Evolutionary conservation across 352 stramenopile genomes (phyloP).

Genomic region (Phytophthora colocasiae): DNA sequence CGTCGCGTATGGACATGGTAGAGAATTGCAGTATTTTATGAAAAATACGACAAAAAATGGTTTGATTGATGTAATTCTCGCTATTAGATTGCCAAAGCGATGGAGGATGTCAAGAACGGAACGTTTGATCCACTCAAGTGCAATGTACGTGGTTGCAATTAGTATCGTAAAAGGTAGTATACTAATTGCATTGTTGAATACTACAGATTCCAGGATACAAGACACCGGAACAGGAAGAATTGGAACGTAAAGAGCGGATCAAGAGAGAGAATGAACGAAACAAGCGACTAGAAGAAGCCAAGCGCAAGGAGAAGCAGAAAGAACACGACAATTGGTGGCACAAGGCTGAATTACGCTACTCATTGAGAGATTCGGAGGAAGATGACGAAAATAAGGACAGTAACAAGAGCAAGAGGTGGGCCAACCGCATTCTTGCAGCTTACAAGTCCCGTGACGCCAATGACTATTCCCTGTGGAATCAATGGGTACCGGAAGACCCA

Average conservation of each 20-base stretch:
- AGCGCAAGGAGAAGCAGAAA: constrained; percentile 54
- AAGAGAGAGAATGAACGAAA: constrained; percentile 48
- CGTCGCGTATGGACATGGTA: constrained; percentile 74
- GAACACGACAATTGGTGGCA: constrained; percentile 78
- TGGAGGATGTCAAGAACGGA: constrained; percentile 83
- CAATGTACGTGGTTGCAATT: constrained; percentile 44
- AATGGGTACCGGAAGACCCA: constrained; percentile 79
- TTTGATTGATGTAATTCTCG: too few species aligned
- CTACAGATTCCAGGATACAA: constrained; percentile 80
- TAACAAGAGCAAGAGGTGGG: constrained; percentile 41
- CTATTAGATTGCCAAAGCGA: constrained; percentile 65
- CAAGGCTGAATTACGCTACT: constrained; percentile 64
- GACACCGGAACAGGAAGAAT: constrained; percentile 72
- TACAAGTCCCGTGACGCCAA: constrained; percentile 84
- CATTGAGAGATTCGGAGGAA: constrained; percentile 30
- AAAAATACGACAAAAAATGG: too few species aligned
- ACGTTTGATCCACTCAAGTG: constrained; percentile 80
- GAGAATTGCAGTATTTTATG: neutral
- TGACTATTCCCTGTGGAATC: constrained; percentile 82
- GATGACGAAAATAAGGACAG: constrained; percentile 18
- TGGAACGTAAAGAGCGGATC: constrained; percentile 47
- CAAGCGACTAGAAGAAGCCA: constrained; percentile 52
- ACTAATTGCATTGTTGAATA: neutral
- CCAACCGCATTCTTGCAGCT: constrained; percentile 66
- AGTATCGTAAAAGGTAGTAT: neutral